A percentile compares a stretch with the other conserved stretches of the same genome.
These are phyloP conservation scores for Phalaenopsis aphrodite DNA, from an alignment of 106 monocot species.

Conservation along the genomic window DNA sequence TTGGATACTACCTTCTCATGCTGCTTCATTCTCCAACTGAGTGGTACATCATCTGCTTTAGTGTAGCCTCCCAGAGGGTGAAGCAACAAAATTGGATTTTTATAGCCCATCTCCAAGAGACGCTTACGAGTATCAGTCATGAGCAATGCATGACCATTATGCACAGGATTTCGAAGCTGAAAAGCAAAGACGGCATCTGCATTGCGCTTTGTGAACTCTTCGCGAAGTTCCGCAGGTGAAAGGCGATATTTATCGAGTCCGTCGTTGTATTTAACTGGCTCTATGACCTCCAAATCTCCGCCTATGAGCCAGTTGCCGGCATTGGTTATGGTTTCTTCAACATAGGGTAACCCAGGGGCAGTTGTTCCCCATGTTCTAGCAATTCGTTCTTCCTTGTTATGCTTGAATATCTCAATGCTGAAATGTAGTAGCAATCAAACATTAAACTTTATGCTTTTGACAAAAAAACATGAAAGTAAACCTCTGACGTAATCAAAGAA, in stretches of 20 bases:
- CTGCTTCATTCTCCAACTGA: slow-evolving; percentile 93
- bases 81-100: slow-evolving; percentile 76
- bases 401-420: slow-evolving; percentile 92
- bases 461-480: not conserved
- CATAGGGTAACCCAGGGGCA: slow-evolving; percentile 77
- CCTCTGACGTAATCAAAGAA: not conserved
- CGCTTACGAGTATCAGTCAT: slow-evolving; percentile 84
- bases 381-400: slow-evolving; percentile 92
- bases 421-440: slow-evolving; percentile 11
- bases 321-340: slow-evolving; percentile 59
- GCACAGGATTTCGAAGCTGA: slow-evolving; percentile 93
- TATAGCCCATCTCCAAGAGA: slow-evolving; percentile 85
- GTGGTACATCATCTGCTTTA: slow-evolving; percentile 95
- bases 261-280: slow-evolving; percentile 89
- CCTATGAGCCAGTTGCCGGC: slow-evolving; percentile 91
- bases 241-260: slow-evolving; percentile 80
- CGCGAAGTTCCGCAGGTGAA: slow-evolving; percentile 76
- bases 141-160: slow-evolving; percentile 90
- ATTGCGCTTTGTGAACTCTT: slow-evolving; percentile 70
- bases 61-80: slow-evolving; percentile 90
- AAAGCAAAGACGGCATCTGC: slow-evolving; percentile 98
- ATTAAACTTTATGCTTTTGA: not conserved
- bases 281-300: slow-evolving; percentile 79
- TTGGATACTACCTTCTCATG: slow-evolving; percentile 66
- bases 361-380: slow-evolving; percentile 97